Conservation (phyloP, 495 filamentous ascomycete genomes). For the Penicillium pulvis region DNA sequence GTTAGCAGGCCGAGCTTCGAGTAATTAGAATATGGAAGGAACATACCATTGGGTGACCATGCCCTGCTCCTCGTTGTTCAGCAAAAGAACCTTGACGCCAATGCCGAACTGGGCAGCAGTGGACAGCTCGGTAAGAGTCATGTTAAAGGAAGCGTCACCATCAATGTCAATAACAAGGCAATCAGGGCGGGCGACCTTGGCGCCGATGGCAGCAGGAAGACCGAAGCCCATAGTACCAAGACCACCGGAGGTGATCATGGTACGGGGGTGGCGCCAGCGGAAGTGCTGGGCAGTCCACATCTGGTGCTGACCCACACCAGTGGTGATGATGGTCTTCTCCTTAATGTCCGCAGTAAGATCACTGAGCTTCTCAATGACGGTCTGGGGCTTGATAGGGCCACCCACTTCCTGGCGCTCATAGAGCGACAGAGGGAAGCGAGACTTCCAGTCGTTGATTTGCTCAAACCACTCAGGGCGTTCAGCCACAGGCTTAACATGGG, state of each 20-base stretch:
- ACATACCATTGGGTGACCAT: constrained; percentile 88
- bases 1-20: neutral
- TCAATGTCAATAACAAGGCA: constrained; percentile 91
- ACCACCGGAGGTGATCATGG: constrained; percentile 90
- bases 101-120: constrained; percentile 92
- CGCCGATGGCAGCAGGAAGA: constrained; percentile 89
- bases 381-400: constrained; percentile 86
- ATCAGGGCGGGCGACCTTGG: constrained; percentile 88
- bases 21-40: neutral
- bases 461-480: constrained; percentile 81
- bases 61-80: constrained; percentile 93
- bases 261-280: constrained; percentile 85
- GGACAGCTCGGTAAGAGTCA: constrained; percentile 90
- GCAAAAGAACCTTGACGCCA: constrained; percentile 84
- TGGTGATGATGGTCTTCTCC: constrained; percentile 80
- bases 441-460: constrained; percentile 89
- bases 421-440: constrained; percentile 71
- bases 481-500: constrained; percentile 60
- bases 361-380: constrained; percentile 81
- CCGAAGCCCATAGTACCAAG: constrained; percentile 96
- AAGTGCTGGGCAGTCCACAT: constrained; percentile 98
- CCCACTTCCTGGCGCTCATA: constrained; percentile 71
- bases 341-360: constrained; percentile 73
- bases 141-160: constrained; percentile 92
- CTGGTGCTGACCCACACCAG: constrained; percentile 95